Evolutionary conservation across 2,329 filamentous ascomycete species (phyloP).

Genomic region (Leptosphaerulina australis): DNA sequence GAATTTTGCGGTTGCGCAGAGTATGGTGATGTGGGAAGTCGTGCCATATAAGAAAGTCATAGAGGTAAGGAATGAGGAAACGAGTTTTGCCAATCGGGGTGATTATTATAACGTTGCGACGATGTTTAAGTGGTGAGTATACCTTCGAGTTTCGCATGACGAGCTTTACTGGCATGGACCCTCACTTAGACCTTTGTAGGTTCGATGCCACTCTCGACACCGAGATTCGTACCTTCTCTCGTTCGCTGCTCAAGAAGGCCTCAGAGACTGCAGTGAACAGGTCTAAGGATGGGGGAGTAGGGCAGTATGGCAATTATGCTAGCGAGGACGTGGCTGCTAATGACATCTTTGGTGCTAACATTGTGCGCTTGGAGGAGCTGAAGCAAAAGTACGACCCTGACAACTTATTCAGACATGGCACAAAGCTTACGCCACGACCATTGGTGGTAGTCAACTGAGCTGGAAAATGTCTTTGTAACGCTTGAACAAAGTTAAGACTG

Average conservation of each 20-base stretch:
- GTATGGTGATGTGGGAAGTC: constrained; percentile 38
- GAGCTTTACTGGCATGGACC: background rate
- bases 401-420: constrained; percentile 41
- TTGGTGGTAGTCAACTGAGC: constrained; percentile 28
- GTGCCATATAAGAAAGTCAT: constrained; percentile 36
- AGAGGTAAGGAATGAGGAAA: constrained; percentile 32
- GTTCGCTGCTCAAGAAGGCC: constrained; percentile 34
- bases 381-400: constrained; percentile 46
- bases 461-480: too few relatives aligned
- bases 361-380: constrained; percentile 39
- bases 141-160: background rate
- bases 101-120: constrained; percentile 46
- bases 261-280: constrained; percentile 26
- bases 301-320: constrained; percentile 44
- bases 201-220: constrained; percentile 34
- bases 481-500: too few relatives aligned
- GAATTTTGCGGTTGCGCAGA: constrained; percentile 16
- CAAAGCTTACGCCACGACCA: constrained; percentile 29
- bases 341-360: constrained; percentile 43
- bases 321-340: constrained; percentile 38
- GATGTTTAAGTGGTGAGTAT: constrained; percentile 39
- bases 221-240: constrained; percentile 35
- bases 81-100: constrained; percentile 38
- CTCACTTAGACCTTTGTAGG: constrained; percentile 17
- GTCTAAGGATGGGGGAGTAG: constrained; percentile 35